These are phyloP conservation scores for Taiwanofungus camphoratus DNA, from an alignment of 1,284 basidiomycete genomes.

Conservation along the genomic window DNA sequence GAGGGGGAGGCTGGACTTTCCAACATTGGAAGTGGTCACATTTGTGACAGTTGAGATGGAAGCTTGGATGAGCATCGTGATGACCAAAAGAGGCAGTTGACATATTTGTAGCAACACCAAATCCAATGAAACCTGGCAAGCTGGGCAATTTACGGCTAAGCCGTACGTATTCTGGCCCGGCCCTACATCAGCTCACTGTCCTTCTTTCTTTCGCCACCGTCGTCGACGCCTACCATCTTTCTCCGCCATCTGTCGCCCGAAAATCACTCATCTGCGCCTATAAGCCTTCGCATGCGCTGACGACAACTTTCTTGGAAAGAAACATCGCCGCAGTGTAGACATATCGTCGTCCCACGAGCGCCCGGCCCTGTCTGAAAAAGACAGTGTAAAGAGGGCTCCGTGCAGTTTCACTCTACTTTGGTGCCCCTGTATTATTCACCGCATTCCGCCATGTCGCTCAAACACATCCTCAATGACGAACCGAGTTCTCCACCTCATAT, in stretches of 20 bases:
- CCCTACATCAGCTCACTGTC: slow-evolving; percentile 22
- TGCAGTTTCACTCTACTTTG: too few relatives aligned
- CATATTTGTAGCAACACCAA: slow-evolving; percentile 31
- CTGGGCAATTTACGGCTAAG: slow-evolving; percentile 29
- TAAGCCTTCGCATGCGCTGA: slow-evolving; percentile 7
- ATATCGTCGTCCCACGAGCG: slow-evolving; percentile 14
- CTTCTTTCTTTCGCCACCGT: slow-evolving; percentile 13
- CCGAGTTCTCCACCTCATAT: slow-evolving; percentile 32
- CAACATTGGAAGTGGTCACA: slow-evolving; percentile 4
- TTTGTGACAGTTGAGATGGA: slow-evolving; percentile 24
- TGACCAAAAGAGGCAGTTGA: slow-evolving; percentile 26
- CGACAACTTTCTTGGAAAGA: slow-evolving; percentile 4
- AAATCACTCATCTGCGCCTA: slow-evolving; percentile 2
- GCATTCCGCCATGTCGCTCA: slow-evolving; percentile 58
- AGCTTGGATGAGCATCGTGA: slow-evolving; percentile 23
- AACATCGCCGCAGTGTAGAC: slow-evolving; percentile 7
- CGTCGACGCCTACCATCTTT: slow-evolving; percentile 9
- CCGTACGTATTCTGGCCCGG: slow-evolving; percentile 26
- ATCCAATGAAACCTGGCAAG: slow-evolving; percentile 29
- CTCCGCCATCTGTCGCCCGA: slow-evolving; percentile 6
- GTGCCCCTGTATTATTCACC: slow-evolving; percentile 1
- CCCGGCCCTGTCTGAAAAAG: slow-evolving; percentile 7
- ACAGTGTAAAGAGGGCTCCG: too few relatives aligned
- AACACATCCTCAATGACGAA: slow-evolving; percentile 70
- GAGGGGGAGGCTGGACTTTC: slow-evolving; percentile 1